phyloP scores from a whole-genome alignment of 108 stramenopile genomes.

The Cyclotella choctawhatcheeana region DNA sequence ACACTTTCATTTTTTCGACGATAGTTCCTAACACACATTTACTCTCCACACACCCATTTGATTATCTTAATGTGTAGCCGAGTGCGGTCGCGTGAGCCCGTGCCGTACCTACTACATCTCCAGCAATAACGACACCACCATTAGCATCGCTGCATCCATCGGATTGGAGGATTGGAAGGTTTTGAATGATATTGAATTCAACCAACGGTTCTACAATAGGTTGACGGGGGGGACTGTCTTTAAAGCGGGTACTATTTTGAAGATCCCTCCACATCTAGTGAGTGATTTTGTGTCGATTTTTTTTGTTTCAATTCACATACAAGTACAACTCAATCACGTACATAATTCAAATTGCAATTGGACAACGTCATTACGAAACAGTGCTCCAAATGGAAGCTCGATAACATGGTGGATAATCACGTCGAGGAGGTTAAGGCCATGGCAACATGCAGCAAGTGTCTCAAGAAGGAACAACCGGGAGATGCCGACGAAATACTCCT shows the following conservation, averaged over 20 bases:
- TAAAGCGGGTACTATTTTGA: constrained; percentile 20
- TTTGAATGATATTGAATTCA: background rate
- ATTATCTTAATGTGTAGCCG: too few relatives aligned
- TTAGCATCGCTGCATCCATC: too few relatives aligned
- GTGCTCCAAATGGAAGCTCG: constrained; percentile 21
- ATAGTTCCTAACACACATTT: too few relatives aligned
- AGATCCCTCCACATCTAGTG: constrained; percentile 22
- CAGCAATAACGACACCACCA: too few relatives aligned
- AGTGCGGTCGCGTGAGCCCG: too few relatives aligned
- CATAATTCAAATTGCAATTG: too few relatives aligned
- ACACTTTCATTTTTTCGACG: too few relatives aligned
- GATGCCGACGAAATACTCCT: background rate
- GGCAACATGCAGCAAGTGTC: constrained; percentile 36
- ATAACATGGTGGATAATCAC: constrained; percentile 23
- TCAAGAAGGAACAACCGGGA: constrained; percentile 9
- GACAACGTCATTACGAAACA: background rate
- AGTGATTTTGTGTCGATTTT: background rate
- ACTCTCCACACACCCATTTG: too few relatives aligned
- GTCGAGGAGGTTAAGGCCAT: constrained; percentile 20
- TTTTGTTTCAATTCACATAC: background rate
- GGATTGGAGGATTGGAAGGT: background rate
- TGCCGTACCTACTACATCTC: too few relatives aligned
- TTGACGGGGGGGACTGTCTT: background rate
- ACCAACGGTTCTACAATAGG: constrained; percentile 10
- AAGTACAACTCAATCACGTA: background rate